Evolutionary conservation across 1,139 yeast genomes (phyloP).

Genomic region (Magnusiomyces paraingens): DNA sequence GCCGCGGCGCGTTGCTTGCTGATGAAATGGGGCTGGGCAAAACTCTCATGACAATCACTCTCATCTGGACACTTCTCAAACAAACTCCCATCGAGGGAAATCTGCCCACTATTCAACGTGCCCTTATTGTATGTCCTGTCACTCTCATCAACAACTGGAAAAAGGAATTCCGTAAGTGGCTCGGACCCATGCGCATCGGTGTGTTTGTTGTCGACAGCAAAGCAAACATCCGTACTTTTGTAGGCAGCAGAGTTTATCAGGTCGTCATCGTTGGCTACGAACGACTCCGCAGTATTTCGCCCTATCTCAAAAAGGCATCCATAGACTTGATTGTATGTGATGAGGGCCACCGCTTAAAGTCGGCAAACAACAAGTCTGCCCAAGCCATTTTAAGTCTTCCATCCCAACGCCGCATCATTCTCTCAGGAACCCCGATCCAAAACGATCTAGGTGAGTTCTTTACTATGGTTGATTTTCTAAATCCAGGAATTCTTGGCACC

Average conservation of each 20-base stretch:
- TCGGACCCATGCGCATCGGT: constrained; percentile 55
- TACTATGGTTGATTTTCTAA: constrained; percentile 73
- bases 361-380: constrained; percentile 53
- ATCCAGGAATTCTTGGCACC: constrained; percentile 74
- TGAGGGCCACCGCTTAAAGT: constrained; percentile 88
- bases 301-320: constrained; percentile 44
- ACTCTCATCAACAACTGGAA: constrained; percentile 86
- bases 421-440: constrained; percentile 94
- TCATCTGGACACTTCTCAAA: constrained; percentile 76
- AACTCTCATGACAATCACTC: constrained; percentile 75
- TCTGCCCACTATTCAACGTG: constrained; percentile 45
- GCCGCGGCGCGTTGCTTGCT: constrained; percentile 76
- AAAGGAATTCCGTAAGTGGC: constrained; percentile 84
- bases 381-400: constrained; percentile 53
- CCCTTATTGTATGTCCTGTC: constrained; percentile 85
- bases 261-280: constrained; percentile 87
- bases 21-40: constrained; percentile 99
- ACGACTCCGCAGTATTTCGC: constrained; percentile 53
- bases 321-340: constrained; percentile 85
- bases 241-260: constrained; percentile 66
- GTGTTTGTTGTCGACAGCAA: constrained; percentile 32
- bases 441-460: constrained; percentile 82
- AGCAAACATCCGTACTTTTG: constrained; percentile 60
- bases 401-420: constrained; percentile 51
- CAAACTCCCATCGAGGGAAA: constrained; percentile 54